These are phyloP conservation scores for Pestalotiopsis sp. DNA, from an alignment of 2,329 filamentous ascomycete genomes.

Conservation along the genomic window DNA sequence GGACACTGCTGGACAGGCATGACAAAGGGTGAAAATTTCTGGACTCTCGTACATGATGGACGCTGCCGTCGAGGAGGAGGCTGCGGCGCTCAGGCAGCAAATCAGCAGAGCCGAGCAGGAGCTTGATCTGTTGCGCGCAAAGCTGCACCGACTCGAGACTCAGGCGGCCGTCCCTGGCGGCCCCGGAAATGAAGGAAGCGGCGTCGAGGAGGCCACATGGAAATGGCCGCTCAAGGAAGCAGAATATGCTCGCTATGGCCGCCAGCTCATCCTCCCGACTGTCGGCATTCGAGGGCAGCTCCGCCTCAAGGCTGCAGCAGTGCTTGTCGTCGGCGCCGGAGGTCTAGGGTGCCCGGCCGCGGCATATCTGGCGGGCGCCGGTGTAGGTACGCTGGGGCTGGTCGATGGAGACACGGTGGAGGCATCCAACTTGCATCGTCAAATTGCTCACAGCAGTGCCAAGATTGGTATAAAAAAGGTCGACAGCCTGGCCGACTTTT, in stretches of 20 bases:
- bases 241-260: slow-evolving; percentile 85
- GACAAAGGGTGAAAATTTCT: background rate
- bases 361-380: slow-evolving; percentile 88
- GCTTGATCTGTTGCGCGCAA: slow-evolving; percentile 46
- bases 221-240: slow-evolving; percentile 72
- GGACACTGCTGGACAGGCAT: too few species aligned
- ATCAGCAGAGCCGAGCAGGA: slow-evolving; percentile 53
- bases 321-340: slow-evolving; percentile 85
- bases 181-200: background rate
- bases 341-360: slow-evolving; percentile 92
- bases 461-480: slow-evolving; percentile 80
- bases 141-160: slow-evolving; percentile 45
- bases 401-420: slow-evolving; percentile 90
- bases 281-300: slow-evolving; percentile 82
- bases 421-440: slow-evolving; percentile 87
- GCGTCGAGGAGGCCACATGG: slow-evolving; percentile 29
- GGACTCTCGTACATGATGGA: slow-evolving; percentile 36
- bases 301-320: slow-evolving; percentile 67
- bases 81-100: slow-evolving; percentile 45
- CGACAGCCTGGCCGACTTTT: slow-evolving; percentile 67
- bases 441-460: slow-evolving; percentile 77
- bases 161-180: slow-evolving; percentile 10
- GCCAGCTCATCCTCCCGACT: slow-evolving; percentile 86
- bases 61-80: slow-evolving; percentile 21
- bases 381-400: slow-evolving; percentile 80